Evolutionary conservation across 371 early-diverging fungal genomes (phyloP).

Genomic region (Apophysomyces sp.): DNA sequence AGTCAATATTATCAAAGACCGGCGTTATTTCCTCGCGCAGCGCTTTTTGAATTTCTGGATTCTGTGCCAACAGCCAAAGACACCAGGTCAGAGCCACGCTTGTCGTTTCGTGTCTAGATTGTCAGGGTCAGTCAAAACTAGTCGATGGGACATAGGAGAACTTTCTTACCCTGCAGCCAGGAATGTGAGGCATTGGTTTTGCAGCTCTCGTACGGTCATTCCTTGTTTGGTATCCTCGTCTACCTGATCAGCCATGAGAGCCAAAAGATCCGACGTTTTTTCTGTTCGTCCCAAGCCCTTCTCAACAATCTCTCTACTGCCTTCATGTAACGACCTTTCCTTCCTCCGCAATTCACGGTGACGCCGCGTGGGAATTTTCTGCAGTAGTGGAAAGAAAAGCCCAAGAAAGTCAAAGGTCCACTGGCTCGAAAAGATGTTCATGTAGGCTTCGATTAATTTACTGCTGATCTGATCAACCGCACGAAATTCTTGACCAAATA

Average conservation of each 20-base stretch:
- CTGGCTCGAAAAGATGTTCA: slow-evolving; percentile 35
- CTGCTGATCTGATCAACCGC: slow-evolving; percentile 20
- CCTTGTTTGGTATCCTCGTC: slow-evolving; percentile 37
- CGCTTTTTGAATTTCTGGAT: slow-evolving; percentile 42
- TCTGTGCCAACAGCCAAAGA: slow-evolving; percentile 46
- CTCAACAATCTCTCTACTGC: slow-evolving; percentile 41
- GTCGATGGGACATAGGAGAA: too few species aligned
- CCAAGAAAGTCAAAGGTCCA: slow-evolving; percentile 26
- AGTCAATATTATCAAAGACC: slow-evolving; percentile 6
- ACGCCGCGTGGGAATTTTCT: slow-evolving; percentile 33
- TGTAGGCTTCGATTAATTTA: slow-evolving; percentile 46
- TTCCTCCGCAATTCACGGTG: slow-evolving; percentile 21
- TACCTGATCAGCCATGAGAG: slow-evolving; percentile 27
- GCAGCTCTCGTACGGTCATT: slow-evolving; percentile 23
- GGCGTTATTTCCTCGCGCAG: slow-evolving; percentile 43
- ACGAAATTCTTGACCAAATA: slow-evolving; percentile 51
- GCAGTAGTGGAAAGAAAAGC: slow-evolving; percentile 33
- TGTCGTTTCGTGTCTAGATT: slow-evolving; percentile 47
- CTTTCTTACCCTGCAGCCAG: slow-evolving; percentile 39
- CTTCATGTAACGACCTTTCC: slow-evolving; percentile 33
- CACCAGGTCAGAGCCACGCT: slow-evolving; percentile 54
- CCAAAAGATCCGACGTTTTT: slow-evolving; percentile 24
- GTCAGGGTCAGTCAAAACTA: neutral
- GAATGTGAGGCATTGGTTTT: slow-evolving; percentile 25
- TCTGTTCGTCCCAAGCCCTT: slow-evolving; percentile 34